Evolutionary conservation across 2,329 filamentous ascomycete genomes (phyloP), one percentile per base, ranked within the genome.

Genomic region (Neonectria magnoliae): DNA sequence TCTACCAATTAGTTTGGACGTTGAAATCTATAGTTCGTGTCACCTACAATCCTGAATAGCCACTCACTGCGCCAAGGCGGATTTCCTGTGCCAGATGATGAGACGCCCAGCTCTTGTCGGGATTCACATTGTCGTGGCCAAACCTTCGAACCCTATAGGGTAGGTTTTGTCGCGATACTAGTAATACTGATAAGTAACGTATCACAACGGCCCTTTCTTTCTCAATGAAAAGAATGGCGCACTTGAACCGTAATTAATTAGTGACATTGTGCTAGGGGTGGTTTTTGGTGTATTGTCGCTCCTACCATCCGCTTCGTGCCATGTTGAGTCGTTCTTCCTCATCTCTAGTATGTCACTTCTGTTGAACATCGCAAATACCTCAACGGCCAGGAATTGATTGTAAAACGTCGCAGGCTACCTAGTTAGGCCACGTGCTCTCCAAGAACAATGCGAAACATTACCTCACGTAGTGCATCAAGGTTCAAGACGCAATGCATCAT

Each of bases 61-160:
- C 57, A 69, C 56, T 68, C 27, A 62, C 45, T 44, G 51, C 51
- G 13, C 44, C 54, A 47, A 65, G 45, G 18, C 27, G 36, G 44
- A 6, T 61, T 31, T 16, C 45, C 29, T 42, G 41, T 38, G 41
- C 16, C 52, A 31, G 31, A 52, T 65, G 48, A 48, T 68, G 67
- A 52, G 60, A 70, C 68, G 22, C 27, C 20, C 47, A 47, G 33
- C 42, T 33, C 22, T 62, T 14, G 61, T 51, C 16, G 16, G 27
- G 7, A 6, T 31, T 31, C 29, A 20, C 47, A n/a, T 25, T 2
- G 27, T 20, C 16, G 13, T 11, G 13, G 33, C 10, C 47, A 8
- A 10, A 18, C 56, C 16, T 36, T 29, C 33, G 44, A 51, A 16
- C 11, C 2, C 27, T 20, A 6, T 18, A 22, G 42, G 47, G 38